Evolutionary conservation across 257 asterid genomes (phyloP).

Genomic region (Ballota nigra): DNA sequence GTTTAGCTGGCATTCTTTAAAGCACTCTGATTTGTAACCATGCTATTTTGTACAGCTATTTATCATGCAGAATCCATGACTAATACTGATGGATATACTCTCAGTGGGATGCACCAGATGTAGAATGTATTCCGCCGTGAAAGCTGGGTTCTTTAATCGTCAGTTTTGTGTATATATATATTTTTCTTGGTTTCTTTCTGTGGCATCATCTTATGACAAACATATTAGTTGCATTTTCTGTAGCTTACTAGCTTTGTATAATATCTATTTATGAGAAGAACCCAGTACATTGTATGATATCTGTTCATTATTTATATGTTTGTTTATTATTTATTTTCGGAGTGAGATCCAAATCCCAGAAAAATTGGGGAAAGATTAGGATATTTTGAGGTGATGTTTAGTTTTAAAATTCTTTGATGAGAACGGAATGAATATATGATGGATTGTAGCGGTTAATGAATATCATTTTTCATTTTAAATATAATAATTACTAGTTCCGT

Average conservation of each 20-base stretch:
- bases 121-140: neutral
- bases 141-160: neutral
- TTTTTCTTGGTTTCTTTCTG: neutral
- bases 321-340: neutral
- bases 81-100: neutral
- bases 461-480: no score
- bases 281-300: neutral
- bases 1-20: neutral
- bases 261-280: neutral
- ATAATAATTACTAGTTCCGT: no score
- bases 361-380: neutral
- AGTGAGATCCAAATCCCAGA: neutral
- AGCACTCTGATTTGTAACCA: neutral
- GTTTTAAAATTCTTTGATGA: no score
- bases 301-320: neutral
- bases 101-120: neutral
- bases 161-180: neutral
- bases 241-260: neutral
- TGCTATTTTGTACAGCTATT: neutral
- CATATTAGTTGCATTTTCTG: neutral
- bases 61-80: conserved; percentile 13
- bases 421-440: no score
- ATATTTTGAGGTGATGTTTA: no score
- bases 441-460: no score
- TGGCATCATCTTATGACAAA: neutral